A percentile compares a stretch with the other conserved stretches of the same genome.
These are phyloP conservation scores for Metarhizium anisopliae DNA, from an alignment of 2,329 filamentous ascomycete species.

Conservation along the genomic window DNA sequence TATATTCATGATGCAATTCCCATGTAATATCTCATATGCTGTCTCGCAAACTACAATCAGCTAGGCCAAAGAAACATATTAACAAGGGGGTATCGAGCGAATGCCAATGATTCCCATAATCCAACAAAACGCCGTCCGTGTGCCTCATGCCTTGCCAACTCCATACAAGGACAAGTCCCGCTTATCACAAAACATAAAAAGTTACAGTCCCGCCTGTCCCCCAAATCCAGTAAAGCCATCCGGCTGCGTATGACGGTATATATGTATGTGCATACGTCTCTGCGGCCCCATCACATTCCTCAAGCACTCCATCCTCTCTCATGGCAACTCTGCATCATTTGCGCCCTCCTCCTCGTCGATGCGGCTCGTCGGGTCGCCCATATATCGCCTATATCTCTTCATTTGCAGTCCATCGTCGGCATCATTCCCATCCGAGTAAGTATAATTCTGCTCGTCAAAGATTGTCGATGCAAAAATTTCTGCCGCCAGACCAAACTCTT, in stretches of 20 bases:
- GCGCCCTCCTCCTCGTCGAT: slow-evolving; percentile 29
- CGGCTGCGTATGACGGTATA: not conserved
- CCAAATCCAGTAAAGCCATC: not conserved
- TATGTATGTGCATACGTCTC: not conserved
- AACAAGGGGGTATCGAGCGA: slow-evolving; percentile 11
- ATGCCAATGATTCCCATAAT: slow-evolving; percentile 9
- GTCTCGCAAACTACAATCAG: not conserved
- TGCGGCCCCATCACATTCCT: not conserved
- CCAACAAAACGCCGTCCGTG: slow-evolving; percentile 8
- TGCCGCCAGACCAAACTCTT: slow-evolving; percentile 15
- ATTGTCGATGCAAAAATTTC: slow-evolving; percentile 12
- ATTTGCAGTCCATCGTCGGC: slow-evolving; percentile 25
- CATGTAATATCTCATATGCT: not conserved
- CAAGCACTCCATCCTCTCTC: not conserved
- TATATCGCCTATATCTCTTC: slow-evolving; percentile 24
- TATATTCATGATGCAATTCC: not conserved
- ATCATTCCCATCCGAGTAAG: slow-evolving; percentile 19
- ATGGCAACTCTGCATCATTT: slow-evolving; percentile 1
- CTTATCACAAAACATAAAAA: not conserved
- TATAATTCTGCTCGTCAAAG: slow-evolving; percentile 20
- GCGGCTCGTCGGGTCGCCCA: slow-evolving; percentile 23
- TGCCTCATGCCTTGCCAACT: not conserved
- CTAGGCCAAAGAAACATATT: slow-evolving; percentile 1
- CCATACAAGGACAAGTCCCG: not conserved
- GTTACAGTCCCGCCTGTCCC: not conserved